Conservation (phyloP, 164 flowering plant genomes). For the Taxillus chinensis region DNA sequence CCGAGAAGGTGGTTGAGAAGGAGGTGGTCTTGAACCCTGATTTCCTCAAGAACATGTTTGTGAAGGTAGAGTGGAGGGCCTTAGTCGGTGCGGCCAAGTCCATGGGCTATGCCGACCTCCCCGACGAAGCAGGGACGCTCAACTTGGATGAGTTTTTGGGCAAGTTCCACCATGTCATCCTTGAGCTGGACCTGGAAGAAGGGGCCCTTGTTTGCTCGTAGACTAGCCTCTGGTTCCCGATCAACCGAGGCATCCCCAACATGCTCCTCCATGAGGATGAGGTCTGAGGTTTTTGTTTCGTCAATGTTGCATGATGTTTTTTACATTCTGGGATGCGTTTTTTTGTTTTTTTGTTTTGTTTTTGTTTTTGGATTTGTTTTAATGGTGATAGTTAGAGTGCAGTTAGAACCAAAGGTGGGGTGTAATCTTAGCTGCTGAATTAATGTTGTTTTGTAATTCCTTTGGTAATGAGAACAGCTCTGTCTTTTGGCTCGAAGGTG, state of each 20-base stretch:
- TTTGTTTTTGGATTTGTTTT: too few species aligned
- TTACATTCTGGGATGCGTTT: too few species aligned
- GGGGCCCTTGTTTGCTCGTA: constrained; percentile 85
- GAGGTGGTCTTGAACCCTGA: constrained; percentile 62
- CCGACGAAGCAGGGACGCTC: constrained; percentile 60
- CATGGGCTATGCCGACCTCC: constrained; percentile 64
- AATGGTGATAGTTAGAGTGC: too few species aligned
- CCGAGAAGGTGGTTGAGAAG: constrained; percentile 37
- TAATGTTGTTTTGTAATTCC: too few species aligned
- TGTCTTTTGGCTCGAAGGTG: too few species aligned
- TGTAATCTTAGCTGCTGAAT: too few species aligned
- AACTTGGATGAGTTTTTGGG: constrained; percentile 54
- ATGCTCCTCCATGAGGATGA: constrained; percentile 99
- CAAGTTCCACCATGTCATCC: constrained; percentile 72
- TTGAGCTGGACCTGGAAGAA: constrained; percentile 78
- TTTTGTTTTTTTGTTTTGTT: too few species aligned
- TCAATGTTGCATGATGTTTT: too few species aligned
- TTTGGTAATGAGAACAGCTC: too few species aligned
- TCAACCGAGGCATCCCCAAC: constrained; percentile 79
- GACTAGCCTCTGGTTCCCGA: constrained; percentile 63
- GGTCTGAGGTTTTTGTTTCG: constrained; percentile 24
- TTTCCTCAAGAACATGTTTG: constrained; percentile 61
- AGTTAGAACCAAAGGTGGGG: too few species aligned
- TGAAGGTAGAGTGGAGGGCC: constrained; percentile 75
- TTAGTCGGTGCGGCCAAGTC: constrained; percentile 45